phyloP scores from a whole-genome alignment of 257 asterid species.

The Perilla frutescens region DNA sequence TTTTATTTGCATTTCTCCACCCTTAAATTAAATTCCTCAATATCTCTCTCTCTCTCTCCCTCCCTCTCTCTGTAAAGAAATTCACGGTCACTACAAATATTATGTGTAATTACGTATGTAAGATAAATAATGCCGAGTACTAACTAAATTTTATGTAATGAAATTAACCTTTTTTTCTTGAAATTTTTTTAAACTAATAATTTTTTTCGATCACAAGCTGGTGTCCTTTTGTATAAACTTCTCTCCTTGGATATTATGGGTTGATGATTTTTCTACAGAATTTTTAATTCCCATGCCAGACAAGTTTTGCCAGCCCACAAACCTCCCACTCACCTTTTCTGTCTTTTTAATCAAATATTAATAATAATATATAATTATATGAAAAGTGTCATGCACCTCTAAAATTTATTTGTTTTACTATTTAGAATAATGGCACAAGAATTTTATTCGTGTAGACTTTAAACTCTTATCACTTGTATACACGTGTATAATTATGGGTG shows the following conservation, averaged over 20 bases:
- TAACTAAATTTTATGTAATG: no score
- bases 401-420: conserved; percentile 1
- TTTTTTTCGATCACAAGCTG: no score
- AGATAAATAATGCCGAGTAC: no score
- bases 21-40: not conserved
- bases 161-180: no score
- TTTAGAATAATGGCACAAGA: not conserved
- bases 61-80: no score
- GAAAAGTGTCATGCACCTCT: conserved; percentile 29
- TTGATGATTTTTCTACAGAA: conserved; percentile 25
- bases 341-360: conserved; percentile 9
- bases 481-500: conserved; percentile 29
- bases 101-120: no score
- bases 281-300: conserved; percentile 43
- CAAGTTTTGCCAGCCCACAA: conserved; percentile 46
- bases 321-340: conserved; percentile 33
- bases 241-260: not conserved
- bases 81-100: no score
- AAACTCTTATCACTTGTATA: conserved; percentile 24
- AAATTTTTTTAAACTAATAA: no score
- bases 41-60: no score
- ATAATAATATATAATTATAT: not conserved
- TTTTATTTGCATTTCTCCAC: conserved; percentile 1
- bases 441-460: conserved; percentile 29
- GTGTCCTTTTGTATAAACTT: no score